Evolutionary conservation across 495 filamentous ascomycete species (phyloP), one percentile per base, ranked within the genome.

Genomic region (Penicillium manginii): DNA sequence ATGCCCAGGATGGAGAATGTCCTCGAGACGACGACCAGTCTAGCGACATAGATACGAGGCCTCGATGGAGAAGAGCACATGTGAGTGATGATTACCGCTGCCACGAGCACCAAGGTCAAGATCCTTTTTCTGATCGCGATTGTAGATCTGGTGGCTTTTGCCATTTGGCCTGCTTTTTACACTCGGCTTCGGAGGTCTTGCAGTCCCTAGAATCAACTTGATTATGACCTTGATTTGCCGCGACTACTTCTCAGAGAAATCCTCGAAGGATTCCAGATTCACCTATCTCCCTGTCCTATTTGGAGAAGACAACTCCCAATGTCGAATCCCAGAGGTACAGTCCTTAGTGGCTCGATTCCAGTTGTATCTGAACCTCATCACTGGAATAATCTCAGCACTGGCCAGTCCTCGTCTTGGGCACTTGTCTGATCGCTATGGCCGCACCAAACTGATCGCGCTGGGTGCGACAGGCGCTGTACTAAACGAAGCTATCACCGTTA

Each of bases 381-480:
- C 83, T 3, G 93, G 93, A 2, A 74, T 88, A 3, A 70, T 96
- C 3, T 81, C 83, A 52, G 91, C 92, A 7, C 65, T 97, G 60
- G 86, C 86, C 21, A 88, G 88, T 46, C 94, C 94, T 2, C 90
- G 89, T 55, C 70, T 98, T 4, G 94, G 94, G 3, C 82, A 87
- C 1, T 73, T 97, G 19, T 97, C 93, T 2, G 94, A 98, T 77
- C 86, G 91, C 6, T 90, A 92, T 74, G 94, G 94, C 2, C 84
- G 94, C 47, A 90, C 86, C 45, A 78, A 67, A 17, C 66, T 96
- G 37, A 84, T 98, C 53, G 80, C 86, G 14, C 61, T 91, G 32
- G 81, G 84, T 21, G 86, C 87, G 12, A 67, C 83, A 2, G 92
- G 91, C 9, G 83, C 85, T 40, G 77, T 96, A 0, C 48, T 84